These are phyloP conservation scores for Xylaria sp. DNA, from an alignment of 2,329 filamentous ascomycete species.

Conservation along the genomic window DNA sequence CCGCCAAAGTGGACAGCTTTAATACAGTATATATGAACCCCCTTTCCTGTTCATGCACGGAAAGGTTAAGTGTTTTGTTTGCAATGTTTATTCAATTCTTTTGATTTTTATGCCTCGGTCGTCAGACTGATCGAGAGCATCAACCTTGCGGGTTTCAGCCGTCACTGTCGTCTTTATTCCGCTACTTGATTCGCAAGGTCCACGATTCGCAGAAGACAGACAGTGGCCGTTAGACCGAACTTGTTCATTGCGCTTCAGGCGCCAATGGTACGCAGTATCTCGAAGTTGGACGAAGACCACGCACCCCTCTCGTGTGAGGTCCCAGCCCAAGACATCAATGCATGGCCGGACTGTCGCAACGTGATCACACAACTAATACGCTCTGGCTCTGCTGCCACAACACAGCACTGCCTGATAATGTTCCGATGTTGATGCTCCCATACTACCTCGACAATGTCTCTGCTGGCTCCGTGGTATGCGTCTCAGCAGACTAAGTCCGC, in stretches of 20 bases:
- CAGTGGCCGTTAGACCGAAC: no score
- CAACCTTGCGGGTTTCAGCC: no score
- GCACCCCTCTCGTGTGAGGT: no score
- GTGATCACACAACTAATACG: neutral
- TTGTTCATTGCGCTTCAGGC: neutral
- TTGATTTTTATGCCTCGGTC: neutral
- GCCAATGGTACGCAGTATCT: neutral
- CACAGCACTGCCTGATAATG: neutral
- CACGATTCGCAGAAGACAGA: no score
- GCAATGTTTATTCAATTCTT: slow-evolving; percentile 1
- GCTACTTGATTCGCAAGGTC: neutral
- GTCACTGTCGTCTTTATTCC: neutral
- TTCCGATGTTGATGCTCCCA: neutral
- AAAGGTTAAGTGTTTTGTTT: neutral
- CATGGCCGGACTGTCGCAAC: neutral
- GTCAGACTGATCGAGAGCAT: neutral
- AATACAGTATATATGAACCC: slow-evolving; percentile 24
- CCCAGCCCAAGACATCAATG: neutral
- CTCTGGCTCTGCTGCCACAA: neutral
- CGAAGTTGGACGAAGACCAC: neutral
- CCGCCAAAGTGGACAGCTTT: slow-evolving; percentile 16
- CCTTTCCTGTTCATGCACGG: slow-evolving; percentile 24
- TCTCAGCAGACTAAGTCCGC: neutral
- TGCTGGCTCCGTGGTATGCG: neutral
- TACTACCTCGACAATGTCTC: no score